Evolutionary conservation across 306 rosid species (phyloP).

Genomic region (Cicer cuneatum): DNA sequence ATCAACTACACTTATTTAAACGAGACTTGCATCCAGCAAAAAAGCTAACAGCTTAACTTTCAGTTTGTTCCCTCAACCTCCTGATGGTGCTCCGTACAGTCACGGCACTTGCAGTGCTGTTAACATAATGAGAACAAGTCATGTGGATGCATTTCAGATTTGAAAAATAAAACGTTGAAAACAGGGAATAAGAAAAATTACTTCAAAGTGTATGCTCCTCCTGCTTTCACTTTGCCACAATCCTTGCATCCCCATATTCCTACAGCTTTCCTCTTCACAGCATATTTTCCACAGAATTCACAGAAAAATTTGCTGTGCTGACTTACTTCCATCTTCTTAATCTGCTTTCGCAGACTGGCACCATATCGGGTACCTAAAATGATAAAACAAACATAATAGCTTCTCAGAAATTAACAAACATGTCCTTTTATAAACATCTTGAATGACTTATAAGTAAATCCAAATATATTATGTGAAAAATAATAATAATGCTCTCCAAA

Average conservation of each 20-base stretch:
- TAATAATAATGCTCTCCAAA: background rate
- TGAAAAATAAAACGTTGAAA: background rate
- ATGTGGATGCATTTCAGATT: background rate
- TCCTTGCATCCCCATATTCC: constrained; percentile 68
- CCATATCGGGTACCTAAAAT: constrained; percentile 83
- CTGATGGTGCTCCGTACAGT: constrained; percentile 78
- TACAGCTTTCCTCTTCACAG: constrained; percentile 58
- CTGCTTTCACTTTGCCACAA: constrained; percentile 63
- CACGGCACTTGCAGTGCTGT: constrained; percentile 87
- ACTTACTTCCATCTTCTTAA: constrained; percentile 95
- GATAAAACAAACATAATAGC: constrained; percentile 5
- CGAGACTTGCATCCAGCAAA: constrained; percentile 23
- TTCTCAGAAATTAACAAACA: background rate
- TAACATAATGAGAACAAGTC: constrained; percentile 27
- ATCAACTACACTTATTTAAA: constrained; percentile 26
- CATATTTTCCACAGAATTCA: constrained; percentile 86
- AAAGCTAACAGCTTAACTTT: constrained; percentile 45
- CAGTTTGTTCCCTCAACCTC: constrained; percentile 64
- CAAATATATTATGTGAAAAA: background rate
- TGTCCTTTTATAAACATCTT: background rate
- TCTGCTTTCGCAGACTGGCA: constrained; percentile 92
- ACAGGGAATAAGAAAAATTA: constrained; percentile 16
- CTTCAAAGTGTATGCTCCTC: constrained; percentile 62
- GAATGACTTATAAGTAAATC: background rate
- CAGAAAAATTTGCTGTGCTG: constrained; percentile 91